Percentiles rank a stretch among this genome's conserved stretches.
Evolutionary conservation across 139 green algal species (phyloP).

Genomic region (Tetradesmus obliquus): DNA sequence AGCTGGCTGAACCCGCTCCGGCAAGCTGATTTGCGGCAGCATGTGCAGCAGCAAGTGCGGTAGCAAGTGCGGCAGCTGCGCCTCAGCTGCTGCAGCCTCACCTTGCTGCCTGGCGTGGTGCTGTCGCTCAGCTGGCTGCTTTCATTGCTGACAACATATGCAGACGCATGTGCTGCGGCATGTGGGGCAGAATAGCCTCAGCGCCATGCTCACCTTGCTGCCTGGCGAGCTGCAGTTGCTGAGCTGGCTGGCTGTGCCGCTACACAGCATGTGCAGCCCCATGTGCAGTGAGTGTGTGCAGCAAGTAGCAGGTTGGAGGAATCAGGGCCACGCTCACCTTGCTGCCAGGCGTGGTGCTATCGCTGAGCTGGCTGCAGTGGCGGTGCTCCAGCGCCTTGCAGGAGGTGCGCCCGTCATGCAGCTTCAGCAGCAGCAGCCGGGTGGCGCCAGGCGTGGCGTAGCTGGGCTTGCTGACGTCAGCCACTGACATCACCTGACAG

Average conservation of each 20-base stretch:
- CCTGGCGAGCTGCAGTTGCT: not conserved
- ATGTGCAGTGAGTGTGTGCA: not conserved
- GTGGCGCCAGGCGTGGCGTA: not conserved
- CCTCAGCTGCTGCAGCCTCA: not conserved
- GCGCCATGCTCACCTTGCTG: not conserved
- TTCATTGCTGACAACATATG: not conserved
- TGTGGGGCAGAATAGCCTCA: no score
- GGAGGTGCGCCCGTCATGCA: conserved; percentile 46
- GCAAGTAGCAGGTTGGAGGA: not conserved
- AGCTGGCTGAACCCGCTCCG: no score
- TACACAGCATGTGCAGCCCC: not conserved
- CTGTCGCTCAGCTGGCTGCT: not conserved
- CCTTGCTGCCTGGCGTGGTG: not conserved
- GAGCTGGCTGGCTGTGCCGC: not conserved
- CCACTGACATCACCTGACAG: conserved; percentile 33
- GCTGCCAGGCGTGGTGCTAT: conserved; percentile 50
- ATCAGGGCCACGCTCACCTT: conserved; percentile 41
- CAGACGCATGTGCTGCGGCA: no score
- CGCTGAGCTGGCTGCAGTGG: conserved; percentile 46
- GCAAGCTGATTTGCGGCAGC: no score
- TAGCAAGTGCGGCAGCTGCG: no score
- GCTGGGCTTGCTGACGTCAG: conserved; percentile 46
- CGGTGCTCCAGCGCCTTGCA: conserved; percentile 48
- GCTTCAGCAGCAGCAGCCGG: conserved; percentile 49
- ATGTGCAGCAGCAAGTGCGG: no score